Conservation (phyloP, 1,284 basidiomycete species). For the Irpex sp. region DNA sequence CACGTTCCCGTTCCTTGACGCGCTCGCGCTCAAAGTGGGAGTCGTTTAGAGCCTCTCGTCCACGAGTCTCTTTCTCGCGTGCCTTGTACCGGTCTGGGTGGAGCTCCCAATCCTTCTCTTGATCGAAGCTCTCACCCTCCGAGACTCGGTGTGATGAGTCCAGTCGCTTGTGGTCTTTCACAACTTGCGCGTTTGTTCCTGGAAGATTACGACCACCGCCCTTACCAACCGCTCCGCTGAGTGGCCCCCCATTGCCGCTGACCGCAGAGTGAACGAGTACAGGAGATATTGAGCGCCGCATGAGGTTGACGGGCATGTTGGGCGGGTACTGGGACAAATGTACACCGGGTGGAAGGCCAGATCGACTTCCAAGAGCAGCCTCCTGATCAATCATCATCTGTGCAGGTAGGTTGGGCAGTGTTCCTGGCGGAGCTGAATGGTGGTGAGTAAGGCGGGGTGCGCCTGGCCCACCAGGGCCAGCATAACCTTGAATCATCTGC, state of each 20-base stretch:
- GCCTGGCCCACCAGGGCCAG: slow-evolving; percentile 10
- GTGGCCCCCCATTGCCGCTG: background rate
- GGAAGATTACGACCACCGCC: background rate
- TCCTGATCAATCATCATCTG: slow-evolving; percentile 27
- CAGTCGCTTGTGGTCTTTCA: background rate
- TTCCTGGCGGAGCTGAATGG: slow-evolving; percentile 23
- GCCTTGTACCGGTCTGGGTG: slow-evolving; percentile 23
- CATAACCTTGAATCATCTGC: slow-evolving; percentile 20
- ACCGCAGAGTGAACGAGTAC: slow-evolving; percentile 20
- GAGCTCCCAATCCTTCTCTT: slow-evolving; percentile 24
- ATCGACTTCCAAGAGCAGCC: slow-evolving; percentile 17
- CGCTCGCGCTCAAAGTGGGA: slow-evolving; percentile 20
- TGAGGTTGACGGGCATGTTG: slow-evolving; percentile 13
- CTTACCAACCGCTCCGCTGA: background rate
- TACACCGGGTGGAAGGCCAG: slow-evolving; percentile 16
- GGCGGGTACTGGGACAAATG: slow-evolving; percentile 20
- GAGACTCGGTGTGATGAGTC: background rate
- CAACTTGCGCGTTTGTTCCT: background rate
- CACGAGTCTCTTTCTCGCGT: slow-evolving; percentile 30
- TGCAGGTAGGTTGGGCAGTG: slow-evolving; percentile 18
- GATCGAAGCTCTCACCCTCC: slow-evolving; percentile 22
- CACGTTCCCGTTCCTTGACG: slow-evolving; percentile 21
- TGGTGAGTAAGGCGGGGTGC: slow-evolving; percentile 24
- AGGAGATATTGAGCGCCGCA: slow-evolving; percentile 28
- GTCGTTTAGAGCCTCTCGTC: slow-evolving; percentile 22